These are phyloP conservation scores for Plectosphaerella cucumerina DNA, from an alignment of 2,329 filamentous ascomycete genomes.

Conservation along the genomic window DNA sequence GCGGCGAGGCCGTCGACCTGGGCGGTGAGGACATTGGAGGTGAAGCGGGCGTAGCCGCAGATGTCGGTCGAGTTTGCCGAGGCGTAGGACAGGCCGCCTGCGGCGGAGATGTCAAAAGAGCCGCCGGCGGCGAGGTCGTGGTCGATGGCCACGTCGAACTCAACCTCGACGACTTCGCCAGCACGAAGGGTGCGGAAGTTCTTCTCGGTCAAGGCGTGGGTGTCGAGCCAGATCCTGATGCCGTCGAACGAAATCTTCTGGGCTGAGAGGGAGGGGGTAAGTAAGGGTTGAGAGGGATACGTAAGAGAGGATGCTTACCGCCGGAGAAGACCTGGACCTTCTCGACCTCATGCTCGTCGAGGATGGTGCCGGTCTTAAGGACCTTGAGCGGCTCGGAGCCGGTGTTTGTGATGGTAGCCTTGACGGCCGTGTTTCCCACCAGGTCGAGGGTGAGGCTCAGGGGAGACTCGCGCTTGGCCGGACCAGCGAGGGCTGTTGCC, in stretches of 20 bases:
- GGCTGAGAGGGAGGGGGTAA: conserved; percentile 17
- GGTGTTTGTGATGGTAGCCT: conserved; percentile 14
- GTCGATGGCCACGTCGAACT: conserved; percentile 45
- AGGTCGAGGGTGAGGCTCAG: conserved; percentile 42
- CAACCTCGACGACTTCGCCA: conserved; percentile 40
- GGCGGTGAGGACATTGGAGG: conserved; percentile 51
- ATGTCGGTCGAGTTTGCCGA: conserved; percentile 42
- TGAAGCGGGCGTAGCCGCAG: conserved; percentile 44
- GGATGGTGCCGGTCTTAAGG: conserved; percentile 16
- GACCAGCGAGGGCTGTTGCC: conserved; percentile 27
- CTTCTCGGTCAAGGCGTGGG: conserved; percentile 31
- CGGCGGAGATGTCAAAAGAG: conserved; percentile 45
- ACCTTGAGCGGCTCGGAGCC: conserved; percentile 15
- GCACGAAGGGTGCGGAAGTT: conserved; percentile 40
- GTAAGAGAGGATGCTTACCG: conserved; percentile 28
- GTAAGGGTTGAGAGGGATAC: conserved; percentile 4
- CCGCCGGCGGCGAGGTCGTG: conserved; percentile 43
- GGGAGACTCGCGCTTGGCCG: conserved; percentile 32
- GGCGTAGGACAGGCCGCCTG: conserved; percentile 49
- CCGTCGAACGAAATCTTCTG: conserved; percentile 41
- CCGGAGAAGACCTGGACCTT: conserved; percentile 46
- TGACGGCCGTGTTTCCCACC: conserved; percentile 36
- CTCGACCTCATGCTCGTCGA: conserved; percentile 43
- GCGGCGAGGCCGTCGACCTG: conserved; percentile 51
- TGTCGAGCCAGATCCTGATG: conserved; percentile 40